Base-by-base conservation (phyloP, 139 green algal species). In the Coelastrella sp. region DNA sequence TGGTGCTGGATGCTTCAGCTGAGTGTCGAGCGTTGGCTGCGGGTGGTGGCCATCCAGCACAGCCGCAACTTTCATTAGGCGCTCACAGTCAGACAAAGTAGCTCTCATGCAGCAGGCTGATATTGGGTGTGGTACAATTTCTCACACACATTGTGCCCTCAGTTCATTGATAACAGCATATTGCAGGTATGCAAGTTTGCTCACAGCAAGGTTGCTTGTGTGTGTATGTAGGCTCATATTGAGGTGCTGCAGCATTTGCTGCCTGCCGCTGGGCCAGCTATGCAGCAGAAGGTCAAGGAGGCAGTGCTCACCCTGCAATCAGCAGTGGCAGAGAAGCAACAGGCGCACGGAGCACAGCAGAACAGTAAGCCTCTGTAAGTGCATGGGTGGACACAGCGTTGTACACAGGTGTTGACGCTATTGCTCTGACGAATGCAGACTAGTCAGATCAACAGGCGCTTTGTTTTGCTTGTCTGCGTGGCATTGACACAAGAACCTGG, bases 211-310 rank as follows among this genome's bases (percentile, higher is more conserved):
- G 77, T 4, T 64, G 11, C 60, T 17, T 5, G 8, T 47, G 59
- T 16, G 13, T 3, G 13, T 32, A 8, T 73, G 79, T 57, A 85
- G 79, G 79, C 16, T 19, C 79, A 85, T 64, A 20, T 57, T 56
- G 20, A 86, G 80, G n/a, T 86, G 80, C 59, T 74, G 80, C 59
- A 74, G n/a, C 59, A 86, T 16, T 6, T 73, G 59, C n/a, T n/a
- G 59, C 3, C 57, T 8, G 60, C 79, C 56, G 79, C 57, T 17
- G 19, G 57, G 7, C 5, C 56, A 68, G 56, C 17, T 11, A 64
- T 85, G 79, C 79, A 85, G 57, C 57, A 19, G 6, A 56, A 64
- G 57, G 56, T 85, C 79, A n/a, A 20, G 7, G 56, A 64, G 13
- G 61, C 57, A 11, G 17, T 85, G 57, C 56, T 56, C 5, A 68